phyloP scores from a whole-genome alignment of 139 green algal genomes.

The Dunaliella primolecta region DNA sequence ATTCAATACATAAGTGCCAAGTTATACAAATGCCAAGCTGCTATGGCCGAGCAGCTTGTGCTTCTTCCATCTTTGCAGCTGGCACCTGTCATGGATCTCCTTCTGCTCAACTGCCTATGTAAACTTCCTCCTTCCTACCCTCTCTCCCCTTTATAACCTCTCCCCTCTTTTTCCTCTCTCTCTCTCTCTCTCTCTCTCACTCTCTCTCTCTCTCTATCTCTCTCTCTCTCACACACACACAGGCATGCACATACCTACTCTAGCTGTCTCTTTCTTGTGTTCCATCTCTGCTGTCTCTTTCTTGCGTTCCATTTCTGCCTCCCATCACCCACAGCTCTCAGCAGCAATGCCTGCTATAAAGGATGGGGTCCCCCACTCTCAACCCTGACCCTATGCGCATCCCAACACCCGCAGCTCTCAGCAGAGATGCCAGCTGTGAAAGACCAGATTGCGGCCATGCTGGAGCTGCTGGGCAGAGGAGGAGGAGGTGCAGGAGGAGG shows the following conservation, averaged over 20 bases:
- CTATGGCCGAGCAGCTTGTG: too few species aligned
- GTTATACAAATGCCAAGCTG: too few species aligned
- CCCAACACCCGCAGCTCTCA: not conserved
- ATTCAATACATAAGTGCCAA: too few species aligned
- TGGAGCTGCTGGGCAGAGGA: not conserved
- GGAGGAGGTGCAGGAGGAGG: not conserved
- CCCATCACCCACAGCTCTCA: not conserved
- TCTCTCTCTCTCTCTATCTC: too few species aligned
- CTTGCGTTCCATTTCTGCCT: not conserved
- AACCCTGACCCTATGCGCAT: not conserved
- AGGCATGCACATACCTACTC: not conserved
- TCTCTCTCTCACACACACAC: not conserved
- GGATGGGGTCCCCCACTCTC: not conserved
- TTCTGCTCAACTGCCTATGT: too few species aligned
- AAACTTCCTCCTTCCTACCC: too few species aligned
- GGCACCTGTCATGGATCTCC: too few species aligned
- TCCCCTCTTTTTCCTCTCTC: too few species aligned
- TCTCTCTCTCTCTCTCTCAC: too few species aligned
- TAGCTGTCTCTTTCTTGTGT: not conserved
- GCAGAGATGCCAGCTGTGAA: slow-evolving; percentile 7
- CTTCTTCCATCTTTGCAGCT: too few species aligned
- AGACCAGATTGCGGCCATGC: not conserved
- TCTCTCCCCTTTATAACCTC: too few species aligned
- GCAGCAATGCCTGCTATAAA: slow-evolving; percentile 2
- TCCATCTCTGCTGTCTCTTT: not conserved